A percentile compares a stretch with the other conserved stretches of the same genome.
phyloP scores from a whole-genome alignment of 257 asterid genomes.

The Nicotiana obtusifolia region DNA sequence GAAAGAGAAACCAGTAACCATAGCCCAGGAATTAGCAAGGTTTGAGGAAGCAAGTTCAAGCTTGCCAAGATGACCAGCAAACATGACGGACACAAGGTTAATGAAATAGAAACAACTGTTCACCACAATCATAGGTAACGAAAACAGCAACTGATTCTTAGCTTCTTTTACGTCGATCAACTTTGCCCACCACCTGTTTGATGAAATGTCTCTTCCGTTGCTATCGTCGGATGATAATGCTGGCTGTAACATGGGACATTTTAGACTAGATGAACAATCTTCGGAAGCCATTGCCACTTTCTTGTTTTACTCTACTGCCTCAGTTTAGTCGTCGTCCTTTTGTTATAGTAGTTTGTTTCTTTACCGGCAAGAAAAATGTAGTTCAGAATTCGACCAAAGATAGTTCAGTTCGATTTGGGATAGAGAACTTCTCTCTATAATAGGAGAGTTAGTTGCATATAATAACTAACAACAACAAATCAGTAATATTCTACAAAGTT shows the following conservation, averaged over 20 bases:
- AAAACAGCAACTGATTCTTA: constrained; percentile 7
- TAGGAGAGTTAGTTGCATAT: too few species aligned
- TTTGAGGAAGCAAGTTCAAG: constrained; percentile 23
- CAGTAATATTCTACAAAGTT: too few species aligned
- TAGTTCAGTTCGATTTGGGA: too few species aligned
- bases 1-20: constrained; percentile 24
- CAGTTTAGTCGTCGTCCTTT: too few species aligned
- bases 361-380: too few species aligned
- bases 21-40: constrained; percentile 31
- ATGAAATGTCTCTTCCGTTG: neutral
- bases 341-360: too few species aligned
- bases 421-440: too few species aligned
- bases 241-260: neutral
- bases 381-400: too few species aligned
- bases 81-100: constrained; percentile 24
- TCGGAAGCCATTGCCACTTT: neutral
- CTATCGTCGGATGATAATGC: neutral
- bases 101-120: constrained; percentile 16
- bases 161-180: constrained; percentile 16
- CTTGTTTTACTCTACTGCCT: neutral
- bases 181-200: constrained; percentile 14
- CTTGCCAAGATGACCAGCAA: constrained; percentile 31
- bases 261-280: neutral
- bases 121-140: constrained; percentile 23
- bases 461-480: too few species aligned